Percentiles rank a stretch among this genome's conserved stretches.
These are phyloP conservation scores for Pseudocercospora macadamiae DNA, from an alignment of 2,329 filamentous ascomycete genomes.

Conservation along the genomic window DNA sequence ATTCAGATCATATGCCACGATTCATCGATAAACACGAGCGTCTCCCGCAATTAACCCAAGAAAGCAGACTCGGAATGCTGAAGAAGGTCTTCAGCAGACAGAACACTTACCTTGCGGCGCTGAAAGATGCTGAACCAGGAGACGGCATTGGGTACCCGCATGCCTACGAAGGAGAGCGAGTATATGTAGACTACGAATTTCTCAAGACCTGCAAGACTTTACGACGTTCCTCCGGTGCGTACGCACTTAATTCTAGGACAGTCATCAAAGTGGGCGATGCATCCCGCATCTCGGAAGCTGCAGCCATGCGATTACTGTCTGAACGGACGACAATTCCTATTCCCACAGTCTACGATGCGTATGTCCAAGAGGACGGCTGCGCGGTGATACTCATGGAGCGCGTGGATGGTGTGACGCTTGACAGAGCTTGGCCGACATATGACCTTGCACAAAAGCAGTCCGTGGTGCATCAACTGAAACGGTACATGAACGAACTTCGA, in stretches of 20 bases:
- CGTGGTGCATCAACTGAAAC: constrained; percentile 6
- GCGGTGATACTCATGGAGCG: constrained; percentile 19
- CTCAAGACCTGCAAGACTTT: constrained; percentile 14
- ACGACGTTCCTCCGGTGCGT: constrained; percentile 10
- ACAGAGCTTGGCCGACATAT: constrained; percentile 13
- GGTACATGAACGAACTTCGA: constrained; percentile 12
- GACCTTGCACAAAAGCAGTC: constrained; percentile 8
- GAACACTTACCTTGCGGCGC: constrained; percentile 3
- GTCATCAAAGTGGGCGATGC: constrained; percentile 9
- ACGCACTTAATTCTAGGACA: constrained; percentile 1
- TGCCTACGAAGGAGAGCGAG: constrained; percentile 7
- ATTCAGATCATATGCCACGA: neutral
- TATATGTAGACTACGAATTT: constrained; percentile 12
- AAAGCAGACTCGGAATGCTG: constrained; percentile 4
- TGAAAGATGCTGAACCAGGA: constrained; percentile 14
- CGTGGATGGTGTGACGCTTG: constrained; percentile 15
- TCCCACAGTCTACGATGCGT: constrained; percentile 13
- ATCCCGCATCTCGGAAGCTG: constrained; percentile 10
- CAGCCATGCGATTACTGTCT: constrained; percentile 5
- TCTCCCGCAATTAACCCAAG: neutral
- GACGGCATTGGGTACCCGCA: constrained; percentile 12
- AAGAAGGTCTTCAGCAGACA: constrained; percentile 7
- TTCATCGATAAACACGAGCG: neutral
- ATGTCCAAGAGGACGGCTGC: constrained; percentile 12
- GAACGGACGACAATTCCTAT: constrained; percentile 14